These are phyloP conservation scores for Lanmaoa rubissima DNA, from an alignment of 768 basidiomycete genomes.

Conservation along the genomic window DNA sequence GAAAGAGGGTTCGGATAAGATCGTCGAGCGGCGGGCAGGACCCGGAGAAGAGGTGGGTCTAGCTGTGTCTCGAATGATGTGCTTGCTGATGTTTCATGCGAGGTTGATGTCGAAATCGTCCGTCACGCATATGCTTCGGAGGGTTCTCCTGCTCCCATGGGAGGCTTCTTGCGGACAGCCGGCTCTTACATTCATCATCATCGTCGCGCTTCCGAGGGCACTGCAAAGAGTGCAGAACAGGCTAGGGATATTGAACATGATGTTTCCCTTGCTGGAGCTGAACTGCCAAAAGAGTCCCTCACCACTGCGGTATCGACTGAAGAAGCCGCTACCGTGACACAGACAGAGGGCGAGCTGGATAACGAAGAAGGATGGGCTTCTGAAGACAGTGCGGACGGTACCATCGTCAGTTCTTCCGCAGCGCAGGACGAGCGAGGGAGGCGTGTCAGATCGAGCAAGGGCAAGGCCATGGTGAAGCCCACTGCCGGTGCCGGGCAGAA, in stretches of 20 bases:
- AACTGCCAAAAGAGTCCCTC: conserved; percentile 6
- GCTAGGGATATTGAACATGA: conserved; percentile 20
- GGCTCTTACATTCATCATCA: conserved; percentile 12
- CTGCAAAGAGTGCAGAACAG: conserved; percentile 28
- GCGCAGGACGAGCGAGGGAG: conserved; percentile 16
- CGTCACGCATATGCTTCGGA: conserved; percentile 37
- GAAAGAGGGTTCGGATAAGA: conserved; percentile 64
- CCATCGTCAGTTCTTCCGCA: conserved; percentile 6
- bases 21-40: conserved; percentile 60
- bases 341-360: conserved; percentile 25
- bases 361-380: conserved; percentile 68
- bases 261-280: conserved; percentile 15
- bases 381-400: conserved; percentile 41
- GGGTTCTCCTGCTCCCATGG: not conserved
- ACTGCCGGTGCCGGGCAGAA: not conserved
- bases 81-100: conserved; percentile 15
- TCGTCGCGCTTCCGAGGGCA: conserved; percentile 14
- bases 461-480: conserved; percentile 10
- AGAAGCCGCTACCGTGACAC: conserved; percentile 1
- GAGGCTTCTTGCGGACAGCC: not conserved
- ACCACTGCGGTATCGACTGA: not conserved
- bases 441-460: conserved; percentile 27
- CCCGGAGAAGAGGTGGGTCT: conserved; percentile 65
- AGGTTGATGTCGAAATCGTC: conserved; percentile 67
- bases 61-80: not conserved